These are phyloP conservation scores for Wickerhamomyces sydowiorum DNA, from an alignment of 805 yeast species.

Conservation along the genomic window DNA sequence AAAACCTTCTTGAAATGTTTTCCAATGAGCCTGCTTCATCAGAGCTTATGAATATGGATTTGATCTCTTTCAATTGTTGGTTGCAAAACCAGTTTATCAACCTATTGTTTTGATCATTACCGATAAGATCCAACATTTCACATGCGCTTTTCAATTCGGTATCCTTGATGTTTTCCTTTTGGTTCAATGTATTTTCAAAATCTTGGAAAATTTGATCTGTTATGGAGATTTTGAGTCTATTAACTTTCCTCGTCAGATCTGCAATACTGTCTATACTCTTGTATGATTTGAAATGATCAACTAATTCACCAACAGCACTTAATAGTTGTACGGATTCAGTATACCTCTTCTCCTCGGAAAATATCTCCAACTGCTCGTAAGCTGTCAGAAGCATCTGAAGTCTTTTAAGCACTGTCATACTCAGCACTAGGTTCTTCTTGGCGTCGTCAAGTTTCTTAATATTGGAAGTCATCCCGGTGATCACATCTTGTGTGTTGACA, in stretches of 20 bases:
- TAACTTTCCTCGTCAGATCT: constrained; percentile 51
- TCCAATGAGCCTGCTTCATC: constrained; percentile 97
- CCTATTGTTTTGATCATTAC: constrained; percentile 49
- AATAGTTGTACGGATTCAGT: constrained; percentile 54
- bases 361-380: constrained; percentile 49
- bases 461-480: constrained; percentile 65
- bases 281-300: constrained; percentile 70
- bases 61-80: constrained; percentile 65
- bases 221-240: constrained; percentile 52
- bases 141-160: constrained; percentile 56
- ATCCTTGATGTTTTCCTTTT: constrained; percentile 20
- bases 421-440: constrained; percentile 74
- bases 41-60: constrained; percentile 62
- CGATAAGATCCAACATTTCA: constrained; percentile 59
- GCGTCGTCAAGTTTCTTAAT: constrained; percentile 77
- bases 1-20: constrained; percentile 73
- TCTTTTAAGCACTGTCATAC: constrained; percentile 83
- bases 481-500: constrained; percentile 49
- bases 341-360: constrained; percentile 40
- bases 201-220: constrained; percentile 70
- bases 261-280: constrained; percentile 81
- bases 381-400: constrained; percentile 82
- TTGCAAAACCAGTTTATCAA: constrained; percentile 70
- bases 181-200: constrained; percentile 47
- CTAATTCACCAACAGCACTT: constrained; percentile 67